Conservation (phyloP, 192 early-diverging fungal genomes). For the Backusella westeae region DNA sequence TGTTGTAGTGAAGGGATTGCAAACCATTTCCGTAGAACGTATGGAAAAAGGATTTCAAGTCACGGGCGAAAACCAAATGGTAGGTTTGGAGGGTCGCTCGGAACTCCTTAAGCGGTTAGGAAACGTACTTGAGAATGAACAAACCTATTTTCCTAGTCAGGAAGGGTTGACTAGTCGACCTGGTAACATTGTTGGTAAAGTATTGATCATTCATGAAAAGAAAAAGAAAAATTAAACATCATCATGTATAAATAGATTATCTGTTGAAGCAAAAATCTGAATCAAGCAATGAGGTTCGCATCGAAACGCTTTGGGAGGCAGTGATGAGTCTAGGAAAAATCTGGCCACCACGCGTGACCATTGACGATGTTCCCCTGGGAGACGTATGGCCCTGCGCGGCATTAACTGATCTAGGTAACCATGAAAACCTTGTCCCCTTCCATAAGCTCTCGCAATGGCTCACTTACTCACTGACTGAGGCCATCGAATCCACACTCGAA, state of each 20-base stretch:
- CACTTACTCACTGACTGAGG: constrained; percentile 88
- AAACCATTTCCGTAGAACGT: constrained; percentile 45
- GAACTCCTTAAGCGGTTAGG: constrained; percentile 68
- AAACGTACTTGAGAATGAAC: constrained; percentile 43
- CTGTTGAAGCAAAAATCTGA: constrained; percentile 1
- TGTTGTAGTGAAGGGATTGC: constrained; percentile 44
- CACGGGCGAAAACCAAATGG: constrained; percentile 69
- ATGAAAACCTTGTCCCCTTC: constrained; percentile 66
- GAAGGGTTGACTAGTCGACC: constrained; percentile 58
- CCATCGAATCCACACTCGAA: constrained; percentile 47
- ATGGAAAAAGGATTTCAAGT: constrained; percentile 79
- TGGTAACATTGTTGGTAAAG: constrained; percentile 75
- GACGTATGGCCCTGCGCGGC: constrained; percentile 87
- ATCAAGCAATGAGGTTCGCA: constrained; percentile 41
- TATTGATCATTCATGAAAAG: background rate
- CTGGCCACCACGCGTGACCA: constrained; percentile 78
- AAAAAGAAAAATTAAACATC: background rate
- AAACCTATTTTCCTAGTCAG: constrained; percentile 57
- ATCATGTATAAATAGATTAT: constrained; percentile 10
- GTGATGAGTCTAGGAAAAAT: constrained; percentile 79
- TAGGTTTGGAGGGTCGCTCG: constrained; percentile 76
- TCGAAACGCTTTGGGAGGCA: constrained; percentile 75
- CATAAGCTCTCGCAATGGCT: constrained; percentile 98
- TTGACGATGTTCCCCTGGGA: constrained; percentile 78
- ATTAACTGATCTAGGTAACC: constrained; percentile 41